Evolutionary conservation across 768 basidiomycete species (phyloP), one percentile per base, ranked within the genome.

Genomic region (Coprinopsis sp.): DNA sequence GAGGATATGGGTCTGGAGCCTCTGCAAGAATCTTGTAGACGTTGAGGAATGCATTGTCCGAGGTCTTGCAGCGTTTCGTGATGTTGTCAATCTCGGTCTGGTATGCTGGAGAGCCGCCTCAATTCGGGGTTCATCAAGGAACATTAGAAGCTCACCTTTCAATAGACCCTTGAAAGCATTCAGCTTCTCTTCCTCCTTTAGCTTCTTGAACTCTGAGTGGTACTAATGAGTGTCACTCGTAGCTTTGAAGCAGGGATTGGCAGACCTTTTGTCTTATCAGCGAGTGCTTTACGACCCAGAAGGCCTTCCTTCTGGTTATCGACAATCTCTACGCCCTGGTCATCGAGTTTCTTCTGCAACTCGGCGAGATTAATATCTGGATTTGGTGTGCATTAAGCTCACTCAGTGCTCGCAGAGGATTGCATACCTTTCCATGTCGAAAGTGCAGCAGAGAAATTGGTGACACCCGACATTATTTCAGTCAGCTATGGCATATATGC

Each of bases 221-320:
- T 3, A 18, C 16, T 33, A 18, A 23, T 39, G n/a, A 34, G 51
- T 40, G 10, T 45, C 19, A 8, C n/a, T 14, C 21, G 6, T 23
- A 29, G 6, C 31, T 8, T 31, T 25, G 13, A 7, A 13, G 11
- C 11, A 16, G n/a, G 33, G 28, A 25, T 2, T 12, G 27, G 55
- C 63, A n/a, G n/a, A 89, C 95, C 95, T 73, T 95, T 90, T 0
- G 96, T 99, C 63, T 88, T 86, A 69, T 98, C 96, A 1, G 95
- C 91, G 18, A 99, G 74, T 44, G 84, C 87, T 66, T 97, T 99
- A 33, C 96, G 78, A 8, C 93, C 93, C 2, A 99, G 75, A 36
- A 97, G 76, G 54, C 88, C 91, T 71, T 98, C 95, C 71, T 97
- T 99, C 74, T 97, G 94, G 68, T 94, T 94, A 74, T 98, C 93